These are phyloP conservation scores for Annona squamosa DNA, from an alignment of 164 flowering plant species.

Conservation along the genomic window DNA sequence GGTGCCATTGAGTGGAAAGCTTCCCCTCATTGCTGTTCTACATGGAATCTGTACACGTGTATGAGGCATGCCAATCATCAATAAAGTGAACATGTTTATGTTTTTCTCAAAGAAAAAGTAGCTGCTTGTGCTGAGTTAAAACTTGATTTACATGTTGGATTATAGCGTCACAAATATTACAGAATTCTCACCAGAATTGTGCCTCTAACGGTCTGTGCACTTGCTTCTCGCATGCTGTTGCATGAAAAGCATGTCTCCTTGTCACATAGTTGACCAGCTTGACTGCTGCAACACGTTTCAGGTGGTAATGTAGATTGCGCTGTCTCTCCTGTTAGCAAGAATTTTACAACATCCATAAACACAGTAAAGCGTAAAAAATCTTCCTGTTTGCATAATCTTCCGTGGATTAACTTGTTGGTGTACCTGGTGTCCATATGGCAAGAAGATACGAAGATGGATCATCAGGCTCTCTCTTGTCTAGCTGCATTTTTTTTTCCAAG, in stretches of 20 bases:
- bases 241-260: conserved; percentile 66
- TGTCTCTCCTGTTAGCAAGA: conserved; percentile 65
- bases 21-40: conserved; percentile 87
- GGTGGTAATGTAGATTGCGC: conserved; percentile 69
- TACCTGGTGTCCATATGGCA: conserved; percentile 99
- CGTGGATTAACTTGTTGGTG: background rate
- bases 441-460: conserved; percentile 87
- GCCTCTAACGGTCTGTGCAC: conserved; percentile 66
- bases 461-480: conserved; percentile 75
- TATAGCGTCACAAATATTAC: background rate
- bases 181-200: conserved; percentile 57
- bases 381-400: background rate
- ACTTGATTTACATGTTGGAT: background rate
- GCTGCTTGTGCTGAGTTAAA: background rate
- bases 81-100: background rate
- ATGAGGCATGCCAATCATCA: background rate
- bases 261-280: conserved; percentile 40
- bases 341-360: background rate
- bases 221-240: conserved; percentile 56
- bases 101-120: background rate
- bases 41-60: conserved; percentile 64
- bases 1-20: conserved; percentile 97
- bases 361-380: background rate
- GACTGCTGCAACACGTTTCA: conserved; percentile 39
- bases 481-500: conserved; percentile 26